Percentiles rank a stretch among this genome's conserved stretches.
Conservation (phyloP, 2,329 filamentous ascomycete species). For the Epichloe scottii region DNA sequence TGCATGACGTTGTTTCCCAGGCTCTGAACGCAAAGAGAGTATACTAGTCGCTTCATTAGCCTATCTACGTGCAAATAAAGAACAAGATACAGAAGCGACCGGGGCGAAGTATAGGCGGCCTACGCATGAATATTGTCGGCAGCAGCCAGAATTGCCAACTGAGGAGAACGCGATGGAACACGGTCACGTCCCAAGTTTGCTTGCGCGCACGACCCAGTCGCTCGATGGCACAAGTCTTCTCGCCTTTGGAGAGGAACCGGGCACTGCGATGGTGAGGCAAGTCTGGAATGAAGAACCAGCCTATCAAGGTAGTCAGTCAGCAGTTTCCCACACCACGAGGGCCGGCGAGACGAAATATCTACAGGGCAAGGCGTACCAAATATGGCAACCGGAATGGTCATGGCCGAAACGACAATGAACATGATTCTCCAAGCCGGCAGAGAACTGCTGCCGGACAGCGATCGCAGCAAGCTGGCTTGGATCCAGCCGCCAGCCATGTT, state of each 20-base stretch:
- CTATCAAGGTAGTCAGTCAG: constrained; percentile 9
- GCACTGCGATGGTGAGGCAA: constrained; percentile 27
- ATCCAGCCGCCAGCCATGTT: constrained; percentile 34
- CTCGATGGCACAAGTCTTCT: constrained; percentile 23
- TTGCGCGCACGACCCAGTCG: constrained; percentile 21
- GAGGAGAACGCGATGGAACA: constrained; percentile 11
- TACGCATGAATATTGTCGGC: constrained; percentile 31
- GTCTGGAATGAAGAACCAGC: constrained; percentile 32
- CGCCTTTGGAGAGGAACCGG: constrained; percentile 24
- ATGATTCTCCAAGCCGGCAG: constrained; percentile 30
- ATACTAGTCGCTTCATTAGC: constrained; percentile 14
- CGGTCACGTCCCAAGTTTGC: constrained; percentile 7
- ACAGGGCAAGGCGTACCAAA: constrained; percentile 18
- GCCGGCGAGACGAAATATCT: no score
- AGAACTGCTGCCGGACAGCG: constrained; percentile 19
- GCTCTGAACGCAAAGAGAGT: constrained; percentile 30
- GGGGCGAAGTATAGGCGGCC: constrained; percentile 4
- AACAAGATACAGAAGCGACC: background rate
- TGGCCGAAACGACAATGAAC: constrained; percentile 26
- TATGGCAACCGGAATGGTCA: constrained; percentile 26
- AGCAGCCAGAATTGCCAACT: constrained; percentile 35
- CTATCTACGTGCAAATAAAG: background rate
- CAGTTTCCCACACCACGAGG: no score
- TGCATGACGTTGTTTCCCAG: constrained; percentile 32
- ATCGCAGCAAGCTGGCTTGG: constrained; percentile 26